Evolutionary conservation across 345 rosid species (phyloP), one percentile per base, ranked within the genome.

Genomic region (Capsella bursapastoris): DNA sequence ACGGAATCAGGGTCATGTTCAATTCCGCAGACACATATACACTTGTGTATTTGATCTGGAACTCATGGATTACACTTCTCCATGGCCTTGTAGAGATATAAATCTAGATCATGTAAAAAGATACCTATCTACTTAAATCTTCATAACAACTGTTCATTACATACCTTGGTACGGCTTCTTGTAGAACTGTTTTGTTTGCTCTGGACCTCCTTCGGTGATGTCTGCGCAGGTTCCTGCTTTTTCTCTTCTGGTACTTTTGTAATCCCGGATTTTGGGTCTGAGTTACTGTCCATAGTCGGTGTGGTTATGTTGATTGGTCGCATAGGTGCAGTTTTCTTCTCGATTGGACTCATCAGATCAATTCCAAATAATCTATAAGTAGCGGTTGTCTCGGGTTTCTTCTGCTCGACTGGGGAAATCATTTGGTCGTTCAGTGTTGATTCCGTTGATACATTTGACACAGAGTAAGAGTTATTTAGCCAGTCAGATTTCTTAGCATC

Each of bases 321-420:
- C 7, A 74, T 41, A 43, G 80, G 73, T 52, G 82, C 70, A 58
- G 71, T 71, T 81, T 77, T 86, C 71, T 83, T 90, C 38, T 56
- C 68, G n/a, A 47, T 80, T 71, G 68, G 77, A 75, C 82, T 85
- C 47, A 82, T 89, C 63, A 93, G 82, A 47, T 90, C 93, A 64
- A 93, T 77, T 51, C 98, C 98, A 69, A 93, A 93, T 75, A 93
- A 82, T 53, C 97, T 81, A 74, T 81, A 93, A 35, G 78, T 80
- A 32, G 78, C 7, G 14, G 81, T 61, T 31, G 62, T 79, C 85
- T 86, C 93, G 0, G 70, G 76, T 72, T 85, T 87, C 81, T 79
- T 88, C 63, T 79, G 82, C n/a, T 68, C 80, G 38, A 82, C 84
- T 64, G 40, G 64, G 53, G 75, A 80, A 64, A 64, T 78, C 85